phyloP scores from a whole-genome alignment of 2,329 filamentous ascomycete genomes.

The Talaromyces verruculosus region DNA sequence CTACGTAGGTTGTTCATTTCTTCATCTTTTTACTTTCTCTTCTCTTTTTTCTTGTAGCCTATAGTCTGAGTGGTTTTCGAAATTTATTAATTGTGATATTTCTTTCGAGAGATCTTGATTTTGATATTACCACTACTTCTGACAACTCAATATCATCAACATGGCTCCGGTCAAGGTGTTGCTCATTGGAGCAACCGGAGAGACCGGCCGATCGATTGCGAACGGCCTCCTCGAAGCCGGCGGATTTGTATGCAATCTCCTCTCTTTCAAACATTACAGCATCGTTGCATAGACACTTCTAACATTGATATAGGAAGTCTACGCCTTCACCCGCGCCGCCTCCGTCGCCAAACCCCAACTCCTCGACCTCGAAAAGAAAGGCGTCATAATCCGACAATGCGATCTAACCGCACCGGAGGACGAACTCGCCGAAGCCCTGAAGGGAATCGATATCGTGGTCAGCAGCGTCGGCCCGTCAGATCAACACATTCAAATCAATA shows the following conservation, averaged over 20 bases:
- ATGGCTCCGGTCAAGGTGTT: conserved; percentile 25
- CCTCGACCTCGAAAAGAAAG: conserved; percentile 34
- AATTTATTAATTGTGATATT: not conserved
- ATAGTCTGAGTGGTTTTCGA: not conserved
- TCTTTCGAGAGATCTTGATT: not conserved
- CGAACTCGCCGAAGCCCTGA: conserved; percentile 18
- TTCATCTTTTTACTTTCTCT: not conserved
- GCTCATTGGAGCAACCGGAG: conserved; percentile 32
- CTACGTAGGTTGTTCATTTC: not conserved
- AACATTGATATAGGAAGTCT: conserved; percentile 41
- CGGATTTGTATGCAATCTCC: conserved; percentile 24
- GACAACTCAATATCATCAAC: not conserved
- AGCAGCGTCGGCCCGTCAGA: conserved; percentile 32
- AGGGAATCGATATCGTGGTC: conserved; percentile 44
- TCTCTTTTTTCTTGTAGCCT: not conserved
- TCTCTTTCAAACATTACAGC: not conserved
- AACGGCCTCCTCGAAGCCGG: conserved; percentile 27
- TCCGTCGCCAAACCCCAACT: conserved; percentile 46
- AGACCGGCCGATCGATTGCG: conserved; percentile 31
- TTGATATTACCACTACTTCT: not conserved
- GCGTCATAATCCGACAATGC: conserved; percentile 37
- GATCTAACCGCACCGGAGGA: conserved; percentile 13
- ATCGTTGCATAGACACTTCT: not conserved
- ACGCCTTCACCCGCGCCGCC: conserved; percentile 42
- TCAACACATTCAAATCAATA: conserved; percentile 37